phyloP scores from a whole-genome alignment of 768 basidiomycete species.

The Phylloporus sp. region DNA sequence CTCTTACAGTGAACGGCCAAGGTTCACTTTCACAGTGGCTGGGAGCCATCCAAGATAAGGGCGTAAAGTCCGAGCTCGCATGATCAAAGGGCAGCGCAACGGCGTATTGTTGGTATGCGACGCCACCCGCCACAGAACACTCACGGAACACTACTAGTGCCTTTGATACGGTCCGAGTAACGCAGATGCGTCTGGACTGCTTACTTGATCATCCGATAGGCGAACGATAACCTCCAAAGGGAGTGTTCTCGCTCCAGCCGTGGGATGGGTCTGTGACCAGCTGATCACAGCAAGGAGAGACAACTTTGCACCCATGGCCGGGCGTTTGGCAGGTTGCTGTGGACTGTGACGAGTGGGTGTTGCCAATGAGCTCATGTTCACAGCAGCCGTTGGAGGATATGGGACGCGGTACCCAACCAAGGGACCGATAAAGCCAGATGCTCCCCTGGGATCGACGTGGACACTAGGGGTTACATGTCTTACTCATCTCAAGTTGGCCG shows the following conservation, averaged over 20 bases:
- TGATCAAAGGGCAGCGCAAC: not conserved
- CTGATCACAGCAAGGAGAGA: not conserved
- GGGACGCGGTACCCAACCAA: not conserved
- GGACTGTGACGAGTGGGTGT: not conserved
- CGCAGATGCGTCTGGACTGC: conserved; percentile 1
- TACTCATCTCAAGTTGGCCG: not conserved
- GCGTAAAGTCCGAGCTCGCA: not conserved
- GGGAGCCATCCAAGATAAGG: not conserved
- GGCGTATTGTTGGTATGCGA: not conserved
- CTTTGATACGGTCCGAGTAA: not conserved
- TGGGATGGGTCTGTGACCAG: too few relatives aligned
- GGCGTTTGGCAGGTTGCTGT: not conserved
- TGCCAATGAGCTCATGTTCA: too few relatives aligned
- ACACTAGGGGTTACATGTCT: not conserved
- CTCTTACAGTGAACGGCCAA: too few relatives aligned
- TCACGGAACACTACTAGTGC: conserved; percentile 6
- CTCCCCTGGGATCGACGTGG: conserved; percentile 2
- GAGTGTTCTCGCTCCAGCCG: not conserved
- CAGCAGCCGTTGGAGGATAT: too few relatives aligned
- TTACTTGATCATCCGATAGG: conserved; percentile 10
- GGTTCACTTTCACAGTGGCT: not conserved
- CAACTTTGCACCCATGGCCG: not conserved
- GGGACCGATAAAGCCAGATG: not conserved
- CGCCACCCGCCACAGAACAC: not conserved
- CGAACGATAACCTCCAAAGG: conserved; percentile 6